phyloP scores from a whole-genome alignment of 345 rosid genomes.

The Iberis pinnata region DNA sequence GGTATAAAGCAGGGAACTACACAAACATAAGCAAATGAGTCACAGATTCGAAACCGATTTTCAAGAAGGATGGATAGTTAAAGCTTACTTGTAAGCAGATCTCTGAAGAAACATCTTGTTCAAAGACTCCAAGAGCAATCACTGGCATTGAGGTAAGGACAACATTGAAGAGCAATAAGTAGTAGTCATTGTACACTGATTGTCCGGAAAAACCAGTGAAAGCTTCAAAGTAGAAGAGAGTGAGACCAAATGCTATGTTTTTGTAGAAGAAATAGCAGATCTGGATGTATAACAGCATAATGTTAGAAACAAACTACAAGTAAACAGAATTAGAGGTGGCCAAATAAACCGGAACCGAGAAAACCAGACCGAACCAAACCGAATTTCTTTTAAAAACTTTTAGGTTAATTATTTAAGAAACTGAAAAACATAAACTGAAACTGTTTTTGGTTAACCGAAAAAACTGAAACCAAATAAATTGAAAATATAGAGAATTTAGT shows the following conservation, averaged over 20 bases:
- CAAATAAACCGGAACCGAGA: no score
- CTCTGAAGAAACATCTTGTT: slow-evolving; percentile 88
- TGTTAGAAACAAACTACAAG: slow-evolving; percentile 6
- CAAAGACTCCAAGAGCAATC: slow-evolving; percentile 91
- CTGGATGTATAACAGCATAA: slow-evolving; percentile 36
- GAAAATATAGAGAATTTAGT: no score
- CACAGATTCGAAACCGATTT: neutral
- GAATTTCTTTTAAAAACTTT: no score
- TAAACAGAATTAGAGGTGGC: no score
- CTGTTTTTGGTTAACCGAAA: no score
- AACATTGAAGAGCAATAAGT: slow-evolving; percentile 79
- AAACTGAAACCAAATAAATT: no score
- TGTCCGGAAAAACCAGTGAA: slow-evolving; percentile 89
- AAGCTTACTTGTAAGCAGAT: slow-evolving; percentile 88
- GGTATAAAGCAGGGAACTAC: slow-evolving; percentile 95
- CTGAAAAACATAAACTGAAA: no score
- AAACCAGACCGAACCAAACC: no score
- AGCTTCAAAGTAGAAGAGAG: slow-evolving; percentile 94
- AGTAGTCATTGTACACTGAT: slow-evolving; percentile 86
- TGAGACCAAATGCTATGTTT: slow-evolving; percentile 92
- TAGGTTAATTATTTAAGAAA: no score
- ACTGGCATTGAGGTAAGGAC: slow-evolving; percentile 89
- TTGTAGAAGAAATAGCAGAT: slow-evolving; percentile 98
- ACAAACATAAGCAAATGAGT: slow-evolving; percentile 17
- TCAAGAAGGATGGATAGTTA: neutral